Percentiles rank a stretch among this genome's conserved stretches.
Conservation (phyloP, 139 green algal species). For the Mesotaenium endlicherianum region DNA sequence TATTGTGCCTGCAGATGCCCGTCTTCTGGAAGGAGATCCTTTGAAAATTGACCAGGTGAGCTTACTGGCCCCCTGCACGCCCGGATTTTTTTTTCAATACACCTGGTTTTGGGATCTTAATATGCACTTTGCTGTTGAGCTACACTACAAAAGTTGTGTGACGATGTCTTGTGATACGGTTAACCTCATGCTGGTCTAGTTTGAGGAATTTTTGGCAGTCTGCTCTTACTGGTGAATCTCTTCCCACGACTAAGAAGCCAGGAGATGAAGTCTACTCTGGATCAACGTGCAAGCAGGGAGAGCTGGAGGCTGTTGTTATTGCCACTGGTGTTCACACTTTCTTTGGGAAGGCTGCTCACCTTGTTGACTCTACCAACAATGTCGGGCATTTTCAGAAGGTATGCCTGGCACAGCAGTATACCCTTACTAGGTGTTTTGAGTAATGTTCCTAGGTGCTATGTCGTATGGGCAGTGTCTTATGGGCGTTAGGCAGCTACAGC, state of each 20-base stretch:
- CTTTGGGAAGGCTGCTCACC: constrained; percentile 77
- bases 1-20: constrained; percentile 82
- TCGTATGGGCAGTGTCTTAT: too few species aligned
- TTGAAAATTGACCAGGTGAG: constrained; percentile 49
- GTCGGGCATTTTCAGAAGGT: constrained; percentile 76
- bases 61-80: too few species aligned
- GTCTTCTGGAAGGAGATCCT: constrained; percentile 67
- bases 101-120: too few species aligned
- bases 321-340: constrained; percentile 79
- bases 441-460: too few species aligned
- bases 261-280: constrained; percentile 76
- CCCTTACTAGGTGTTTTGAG: too few species aligned
- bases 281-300: constrained; percentile 84
- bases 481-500: too few species aligned
- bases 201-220: constrained; percentile 46
- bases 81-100: too few species aligned
- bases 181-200: background rate
- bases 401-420: too few species aligned
- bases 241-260: constrained; percentile 54
- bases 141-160: too few species aligned
- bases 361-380: constrained; percentile 73
- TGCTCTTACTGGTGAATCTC: constrained; percentile 81
- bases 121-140: too few species aligned
- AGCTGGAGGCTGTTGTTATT: constrained; percentile 75
- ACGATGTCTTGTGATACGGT: background rate